These are phyloP conservation scores for Tylopilus intermedius DNA, from an alignment of 768 basidiomycete genomes.

Conservation along the genomic window DNA sequence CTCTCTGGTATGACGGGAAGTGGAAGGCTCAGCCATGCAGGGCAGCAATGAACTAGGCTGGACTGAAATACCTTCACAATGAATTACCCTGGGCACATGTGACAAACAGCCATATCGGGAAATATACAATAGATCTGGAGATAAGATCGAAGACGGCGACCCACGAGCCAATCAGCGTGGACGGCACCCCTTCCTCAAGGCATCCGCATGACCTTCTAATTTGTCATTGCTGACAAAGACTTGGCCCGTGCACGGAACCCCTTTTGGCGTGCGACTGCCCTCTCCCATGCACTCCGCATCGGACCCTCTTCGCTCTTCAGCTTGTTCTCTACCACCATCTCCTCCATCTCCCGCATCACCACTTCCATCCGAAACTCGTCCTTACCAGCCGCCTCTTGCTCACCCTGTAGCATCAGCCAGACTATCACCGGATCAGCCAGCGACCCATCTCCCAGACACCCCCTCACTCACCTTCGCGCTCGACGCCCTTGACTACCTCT, in stretches of 20 bases:
- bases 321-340: constrained; percentile 59
- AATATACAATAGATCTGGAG: constrained; percentile 5
- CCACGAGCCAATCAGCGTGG: constrained; percentile 2
- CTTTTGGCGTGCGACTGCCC: constrained; percentile 26
- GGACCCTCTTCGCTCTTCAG: constrained; percentile 54
- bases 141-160: constrained; percentile 16
- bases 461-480: constrained; percentile 47
- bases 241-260: constrained; percentile 23
- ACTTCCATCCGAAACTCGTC: constrained; percentile 35
- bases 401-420: constrained; percentile 40
- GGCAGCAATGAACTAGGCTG: neutral
- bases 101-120: constrained; percentile 14
- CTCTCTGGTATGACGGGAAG: neutral
- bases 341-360: constrained; percentile 56
- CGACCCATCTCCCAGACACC: too few species aligned
- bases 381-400: constrained; percentile 16
- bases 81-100: constrained; percentile 6
- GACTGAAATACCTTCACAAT: neutral
- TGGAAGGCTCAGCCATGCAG: constrained; percentile 1
- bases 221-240: constrained; percentile 22
- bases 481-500: constrained; percentile 39
- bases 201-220: constrained; percentile 12
- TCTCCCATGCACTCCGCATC: constrained; percentile 51
- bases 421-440: constrained; percentile 31
- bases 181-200: constrained; percentile 2